These are phyloP conservation scores for Tetrahymena thermophila DNA, from an alignment of 73 alveolate species.

Conservation along the genomic window DNA sequence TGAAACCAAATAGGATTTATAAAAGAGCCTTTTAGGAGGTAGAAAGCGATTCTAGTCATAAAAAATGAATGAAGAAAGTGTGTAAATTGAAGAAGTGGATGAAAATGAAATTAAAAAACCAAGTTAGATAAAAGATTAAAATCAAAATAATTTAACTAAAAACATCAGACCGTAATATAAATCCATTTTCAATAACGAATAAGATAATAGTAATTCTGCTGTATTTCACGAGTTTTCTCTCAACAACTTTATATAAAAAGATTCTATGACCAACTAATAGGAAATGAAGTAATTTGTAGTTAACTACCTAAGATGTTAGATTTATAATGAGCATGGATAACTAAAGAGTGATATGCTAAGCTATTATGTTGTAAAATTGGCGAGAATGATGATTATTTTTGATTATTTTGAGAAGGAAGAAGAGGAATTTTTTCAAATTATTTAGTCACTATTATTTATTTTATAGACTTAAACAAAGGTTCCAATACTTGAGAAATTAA, in stretches of 20 bases:
- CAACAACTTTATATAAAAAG: background rate
- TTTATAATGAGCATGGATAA: background rate
- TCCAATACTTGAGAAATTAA: background rate
- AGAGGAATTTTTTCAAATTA: background rate
- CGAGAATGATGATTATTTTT: background rate
- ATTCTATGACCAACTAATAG: background rate
- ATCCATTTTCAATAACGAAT: background rate
- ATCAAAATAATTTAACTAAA: no score
- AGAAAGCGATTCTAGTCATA: background rate
- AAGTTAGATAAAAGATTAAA: no score
- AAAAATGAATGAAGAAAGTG: no score
- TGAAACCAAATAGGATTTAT: background rate
- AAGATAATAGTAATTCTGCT: background rate
- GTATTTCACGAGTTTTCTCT: background rate
- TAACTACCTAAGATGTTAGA: background rate
- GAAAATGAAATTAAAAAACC: background rate
- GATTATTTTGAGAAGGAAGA: background rate
- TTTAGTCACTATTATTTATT: background rate
- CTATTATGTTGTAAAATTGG: background rate
- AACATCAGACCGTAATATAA: background rate
- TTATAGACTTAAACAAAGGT: background rate
- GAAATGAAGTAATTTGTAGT: background rate
- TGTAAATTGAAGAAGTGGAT: background rate
- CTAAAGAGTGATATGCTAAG: background rate
- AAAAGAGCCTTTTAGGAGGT: background rate